Evolutionary conservation across 1,139 yeast species (phyloP), one percentile per base, ranked within the genome.

Genomic region (Magnusiomyces suaveolens): DNA sequence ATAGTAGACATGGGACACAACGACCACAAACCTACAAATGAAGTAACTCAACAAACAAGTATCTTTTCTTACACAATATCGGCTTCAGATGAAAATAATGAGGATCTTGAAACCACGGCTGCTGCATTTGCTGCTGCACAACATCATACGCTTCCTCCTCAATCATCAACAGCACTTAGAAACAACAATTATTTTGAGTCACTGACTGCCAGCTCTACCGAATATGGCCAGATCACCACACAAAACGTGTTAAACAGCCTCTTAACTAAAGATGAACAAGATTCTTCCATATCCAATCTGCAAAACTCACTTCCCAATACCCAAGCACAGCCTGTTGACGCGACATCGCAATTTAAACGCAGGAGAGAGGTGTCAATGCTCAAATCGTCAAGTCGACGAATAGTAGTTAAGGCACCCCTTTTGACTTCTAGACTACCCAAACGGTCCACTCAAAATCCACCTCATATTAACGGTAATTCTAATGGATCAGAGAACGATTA

Each of bases 401-500:
- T 43, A 12, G 47, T 43, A 4, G 47, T 43, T 33, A 43, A 43
- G 16, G 47, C 47, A 6, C 47, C 32, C 16, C 25, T 41, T 20
- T 4, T 26, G 32, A 36, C 41, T 14, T 36, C 16, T 16, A 36
- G 18, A n/a, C 41, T 36, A 14, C 41, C 41, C 4, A 36, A 36
- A 36, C 41, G 41, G 4, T 36, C 18, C 16, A 14, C 18, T 18
- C 41, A 14, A 10, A 36, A 16, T 18, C 16, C 41, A 10, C 41
- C 8, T 3, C 10, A 18, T 10, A 6, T 29, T 6, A 36, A 16
- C 41, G 18, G 41, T 36, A n/a, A 16, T n/a, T 18, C 41, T 4
- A 36, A 16, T 18, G 16, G 18, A 10, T 6, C 23, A 26, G 29
- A 24, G 6, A 59, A 60, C 4, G 61, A 79, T 2, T 78, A 84